These are phyloP conservation scores for Phytophthora foliorum DNA, from an alignment of 352 stramenopile species.

Conservation along the genomic window DNA sequence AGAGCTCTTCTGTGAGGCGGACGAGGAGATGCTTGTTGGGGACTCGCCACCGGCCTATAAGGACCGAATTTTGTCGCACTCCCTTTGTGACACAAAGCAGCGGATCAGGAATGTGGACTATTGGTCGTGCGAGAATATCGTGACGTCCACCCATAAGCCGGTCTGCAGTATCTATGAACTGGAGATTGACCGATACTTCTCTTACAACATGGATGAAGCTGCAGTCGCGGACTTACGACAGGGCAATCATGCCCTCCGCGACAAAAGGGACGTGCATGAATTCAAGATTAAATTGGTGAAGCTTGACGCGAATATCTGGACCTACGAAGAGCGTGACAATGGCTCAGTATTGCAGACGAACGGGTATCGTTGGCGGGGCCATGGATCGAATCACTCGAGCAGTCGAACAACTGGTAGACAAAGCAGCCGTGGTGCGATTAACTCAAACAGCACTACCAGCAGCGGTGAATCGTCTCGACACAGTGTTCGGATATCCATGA, in stretches of 20 bases:
- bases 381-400: conserved; percentile 45
- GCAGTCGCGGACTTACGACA: conserved; percentile 50
- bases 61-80: conserved; percentile 78
- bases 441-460: conserved; percentile 48
- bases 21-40: conserved; percentile 41
- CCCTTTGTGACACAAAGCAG: conserved; percentile 67
- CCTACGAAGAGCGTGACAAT: conserved; percentile 52
- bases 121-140: conserved; percentile 74
- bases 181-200: conserved; percentile 79
- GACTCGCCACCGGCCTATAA: conserved; percentile 69
- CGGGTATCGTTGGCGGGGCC: conserved; percentile 34
- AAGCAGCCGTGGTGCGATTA: conserved; percentile 39
- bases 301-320: conserved; percentile 84
- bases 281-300: conserved; percentile 82
- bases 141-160: conserved; percentile 78
- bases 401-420: conserved; percentile 34
- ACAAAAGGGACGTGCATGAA: conserved; percentile 72
- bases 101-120: conserved; percentile 67
- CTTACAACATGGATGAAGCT: conserved; percentile 73
- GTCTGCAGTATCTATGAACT: conserved; percentile 80
- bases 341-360: conserved; percentile 29
- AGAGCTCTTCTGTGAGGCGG: conserved; percentile 59
- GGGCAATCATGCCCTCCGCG: conserved; percentile 60
- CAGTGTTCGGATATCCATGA: conserved; percentile 36
- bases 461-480: conserved; percentile 43